Evolutionary conservation across 805 yeast species (phyloP).

Genomic region (Pichia cephalocereana): DNA sequence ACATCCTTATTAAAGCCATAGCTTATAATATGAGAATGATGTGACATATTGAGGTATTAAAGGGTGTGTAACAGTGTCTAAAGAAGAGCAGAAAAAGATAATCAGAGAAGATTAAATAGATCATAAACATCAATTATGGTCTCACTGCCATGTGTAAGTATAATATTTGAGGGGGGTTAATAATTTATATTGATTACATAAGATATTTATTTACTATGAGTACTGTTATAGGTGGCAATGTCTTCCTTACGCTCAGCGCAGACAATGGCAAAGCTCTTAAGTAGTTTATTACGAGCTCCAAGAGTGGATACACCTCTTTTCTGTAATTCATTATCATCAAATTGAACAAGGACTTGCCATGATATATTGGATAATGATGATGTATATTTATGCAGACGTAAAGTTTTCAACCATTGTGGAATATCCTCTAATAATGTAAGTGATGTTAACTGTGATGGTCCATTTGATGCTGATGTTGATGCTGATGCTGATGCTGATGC

Average conservation of each 20-base stretch:
- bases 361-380: conserved; percentile 62
- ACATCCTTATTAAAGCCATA: no score
- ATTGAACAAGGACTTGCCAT: conserved; percentile 73
- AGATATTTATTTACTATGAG: no score
- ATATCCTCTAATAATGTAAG: conserved; percentile 58
- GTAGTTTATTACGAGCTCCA: conserved; percentile 90
- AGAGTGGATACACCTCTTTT: conserved; percentile 82
- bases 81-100: no score
- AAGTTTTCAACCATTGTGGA: conserved; percentile 85
- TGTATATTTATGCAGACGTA: conserved; percentile 91
- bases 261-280: conserved; percentile 60
- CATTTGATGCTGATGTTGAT: no score
- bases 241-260: background rate
- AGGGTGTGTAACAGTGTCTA: no score
- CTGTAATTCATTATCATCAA: conserved; percentile 62
- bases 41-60: no score
- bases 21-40: no score
- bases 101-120: no score
- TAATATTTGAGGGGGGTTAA: no score
- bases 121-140: no score
- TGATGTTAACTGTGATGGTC: conserved; percentile 28
- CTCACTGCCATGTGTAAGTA: no score
- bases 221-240: background rate
- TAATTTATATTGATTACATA: no score
- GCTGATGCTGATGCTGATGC: background rate